Evolutionary conservation across 257 asterid species (phyloP).

Genomic region (Solanum verrucosum): DNA sequence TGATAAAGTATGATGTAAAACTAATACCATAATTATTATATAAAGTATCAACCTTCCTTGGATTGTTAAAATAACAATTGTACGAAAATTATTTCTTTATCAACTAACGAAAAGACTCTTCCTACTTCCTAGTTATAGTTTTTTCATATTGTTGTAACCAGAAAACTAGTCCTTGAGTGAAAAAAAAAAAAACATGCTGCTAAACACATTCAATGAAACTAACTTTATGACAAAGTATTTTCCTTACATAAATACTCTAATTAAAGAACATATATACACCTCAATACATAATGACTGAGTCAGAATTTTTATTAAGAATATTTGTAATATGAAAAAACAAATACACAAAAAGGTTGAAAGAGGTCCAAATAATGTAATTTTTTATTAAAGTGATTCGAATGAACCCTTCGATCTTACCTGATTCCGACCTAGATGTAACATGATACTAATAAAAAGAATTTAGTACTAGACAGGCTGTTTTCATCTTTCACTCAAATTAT

Average conservation of each 20-base stretch:
- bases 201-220: background rate
- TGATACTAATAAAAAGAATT: background rate
- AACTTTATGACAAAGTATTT: background rate
- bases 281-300: background rate
- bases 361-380: background rate
- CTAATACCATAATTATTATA: too few relatives aligned
- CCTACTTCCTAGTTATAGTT: background rate
- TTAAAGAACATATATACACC: background rate
- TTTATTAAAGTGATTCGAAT: fast-evolving
- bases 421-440: background rate
- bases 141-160: background rate
- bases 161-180: background rate
- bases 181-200: background rate
- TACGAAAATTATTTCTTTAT: too few relatives aligned
- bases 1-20: background rate
- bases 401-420: background rate
- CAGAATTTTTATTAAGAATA: background rate
- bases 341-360: fast-evolving
- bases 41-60: background rate
- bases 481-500: constrained; percentile 12
- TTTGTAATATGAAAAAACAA: fast-evolving
- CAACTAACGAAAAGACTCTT: background rate
- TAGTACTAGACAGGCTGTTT: constrained; percentile 9
- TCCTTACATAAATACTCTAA: background rate
- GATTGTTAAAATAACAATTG: background rate